Base-by-base conservation (phyloP, 345 rosid species). In the Gossypium longicalyx region DNA sequence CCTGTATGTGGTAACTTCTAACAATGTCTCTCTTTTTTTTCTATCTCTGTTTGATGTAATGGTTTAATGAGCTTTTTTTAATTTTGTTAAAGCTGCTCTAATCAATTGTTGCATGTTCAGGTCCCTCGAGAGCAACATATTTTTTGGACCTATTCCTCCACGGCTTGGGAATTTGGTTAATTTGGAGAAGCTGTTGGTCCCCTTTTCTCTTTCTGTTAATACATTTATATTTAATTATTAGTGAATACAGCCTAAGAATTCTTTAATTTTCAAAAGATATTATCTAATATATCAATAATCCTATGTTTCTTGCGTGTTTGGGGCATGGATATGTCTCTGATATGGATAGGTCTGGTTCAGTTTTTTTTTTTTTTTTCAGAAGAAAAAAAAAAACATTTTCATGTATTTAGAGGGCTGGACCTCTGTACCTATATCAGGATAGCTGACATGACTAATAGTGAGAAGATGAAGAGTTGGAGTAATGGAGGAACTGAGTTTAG, bases 1-100 rank as follows among this genome's bases (percentile, higher is more conserved):
- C 51, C 67, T 87, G 88, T 85, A 83, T 79, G 82, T 78, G 63
- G 34, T 12, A 12, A 22, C 8, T 17, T 62, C 12, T 63, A 63
- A 17, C 70, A 17, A 2, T 65, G 34, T 66, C 53, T 29, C 44
- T 29, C 23, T 3, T 62, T 62, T 38, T 15, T 25, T 25, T 25
- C 27, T 25, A 2, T 41, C 4, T 45, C 22, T 13, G 20, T 3
- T 67, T 25, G n/a, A 4, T 56, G 19, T 1, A 56, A 27, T 20
- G 12, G 5, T 43, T 57, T 29, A 8, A 3, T 22, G 41, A 29
- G 44, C 20, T 34, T 17, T 38, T 3, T 23, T 1, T 58, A 22
- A 38, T 34, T 16, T 29, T 38, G 22, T 63, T 38, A 58, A 34
- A 63, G 47, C 67, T 34, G 22, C 45, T 63, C 15, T 63, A 41